Evolutionary conservation across 169 alveolate species (phyloP).

Genomic region (Plasmodium vivax): DNA sequence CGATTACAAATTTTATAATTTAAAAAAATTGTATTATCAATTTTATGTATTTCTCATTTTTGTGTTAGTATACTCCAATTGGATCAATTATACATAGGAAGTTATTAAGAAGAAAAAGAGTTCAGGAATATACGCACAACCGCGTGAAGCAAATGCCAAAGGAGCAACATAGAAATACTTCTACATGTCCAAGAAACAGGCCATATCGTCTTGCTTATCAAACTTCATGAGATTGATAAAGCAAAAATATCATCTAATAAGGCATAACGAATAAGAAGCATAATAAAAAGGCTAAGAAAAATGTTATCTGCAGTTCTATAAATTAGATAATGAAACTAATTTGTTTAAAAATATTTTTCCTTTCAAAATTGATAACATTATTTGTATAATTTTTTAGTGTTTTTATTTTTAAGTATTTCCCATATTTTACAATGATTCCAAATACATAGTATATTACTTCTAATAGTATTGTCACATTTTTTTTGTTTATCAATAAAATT

Average conservation of each 20-base stretch:
- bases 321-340: background rate
- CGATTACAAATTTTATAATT: background rate
- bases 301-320: background rate
- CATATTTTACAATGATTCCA: background rate
- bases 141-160: background rate
- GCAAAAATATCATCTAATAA: background rate
- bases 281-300: background rate
- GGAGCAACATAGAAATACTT: background rate
- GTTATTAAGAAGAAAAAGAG: background rate
- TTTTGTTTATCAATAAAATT: no score
- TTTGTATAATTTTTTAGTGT: background rate
- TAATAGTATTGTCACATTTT: background rate
- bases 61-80: background rate
- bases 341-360: background rate
- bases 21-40: background rate
- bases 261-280: background rate
- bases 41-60: background rate
- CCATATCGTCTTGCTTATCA: background rate
- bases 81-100: background rate
- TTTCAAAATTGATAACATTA: background rate
- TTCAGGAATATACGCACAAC: background rate
- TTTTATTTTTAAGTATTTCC: background rate
- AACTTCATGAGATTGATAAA: background rate
- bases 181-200: background rate
- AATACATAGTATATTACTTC: background rate